These are phyloP conservation scores for Tetrahymena thermophila DNA, from an alignment of 73 alveolate genomes.

Conservation along the genomic window DNA sequence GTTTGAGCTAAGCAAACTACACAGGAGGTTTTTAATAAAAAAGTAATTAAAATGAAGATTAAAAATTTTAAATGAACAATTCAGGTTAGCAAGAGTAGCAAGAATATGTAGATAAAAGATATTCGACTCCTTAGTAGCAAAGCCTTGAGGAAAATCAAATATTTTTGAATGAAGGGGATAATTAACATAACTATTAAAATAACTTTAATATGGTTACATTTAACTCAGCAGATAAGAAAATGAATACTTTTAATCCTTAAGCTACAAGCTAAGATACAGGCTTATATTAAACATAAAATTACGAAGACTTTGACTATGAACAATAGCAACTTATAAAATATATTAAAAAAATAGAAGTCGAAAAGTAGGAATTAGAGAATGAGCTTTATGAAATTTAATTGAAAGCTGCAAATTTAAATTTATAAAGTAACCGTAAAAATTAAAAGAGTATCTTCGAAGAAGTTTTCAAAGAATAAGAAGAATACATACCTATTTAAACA, in stretches of 20 bases:
- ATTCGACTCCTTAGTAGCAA: background rate
- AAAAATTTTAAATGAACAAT: background rate
- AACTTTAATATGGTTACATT: background rate
- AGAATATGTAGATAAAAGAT: background rate
- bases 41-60: background rate
- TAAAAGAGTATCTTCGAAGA: background rate
- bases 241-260: background rate
- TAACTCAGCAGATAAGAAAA: background rate
- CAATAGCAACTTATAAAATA: background rate
- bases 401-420: background rate
- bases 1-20: background rate
- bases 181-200: background rate
- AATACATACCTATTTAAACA: background rate
- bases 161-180: background rate
- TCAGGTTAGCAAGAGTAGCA: background rate
- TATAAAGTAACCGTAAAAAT: background rate
- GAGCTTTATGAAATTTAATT: background rate
- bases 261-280: background rate
- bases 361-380: background rate
- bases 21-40: background rate
- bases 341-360: background rate
- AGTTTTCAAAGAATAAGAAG: background rate
- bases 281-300: background rate
- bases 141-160: background rate
- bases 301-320: background rate